phyloP scores from a whole-genome alignment of 805 yeast genomes.

The Myxozyma mucilagina region DNA sequence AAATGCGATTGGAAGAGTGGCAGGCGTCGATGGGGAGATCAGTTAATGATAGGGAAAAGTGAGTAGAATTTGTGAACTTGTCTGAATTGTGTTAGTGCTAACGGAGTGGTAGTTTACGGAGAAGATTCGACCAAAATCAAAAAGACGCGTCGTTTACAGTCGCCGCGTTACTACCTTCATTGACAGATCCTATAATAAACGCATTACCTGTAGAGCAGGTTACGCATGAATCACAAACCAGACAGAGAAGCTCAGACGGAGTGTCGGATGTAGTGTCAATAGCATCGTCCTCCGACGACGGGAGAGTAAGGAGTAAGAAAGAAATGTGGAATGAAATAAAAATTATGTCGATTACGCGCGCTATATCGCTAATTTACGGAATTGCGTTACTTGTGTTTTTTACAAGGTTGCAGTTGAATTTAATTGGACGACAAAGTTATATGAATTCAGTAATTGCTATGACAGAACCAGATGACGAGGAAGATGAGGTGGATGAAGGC shows the following conservation, averaged over 20 bases:
- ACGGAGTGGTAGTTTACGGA: constrained; percentile 50
- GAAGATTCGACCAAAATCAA: constrained; percentile 88
- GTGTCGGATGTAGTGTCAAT: constrained; percentile 16
- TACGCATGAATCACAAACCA: constrained; percentile 42
- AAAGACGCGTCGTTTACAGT: constrained; percentile 84
- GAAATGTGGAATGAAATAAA: constrained; percentile 85
- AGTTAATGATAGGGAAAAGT: constrained; percentile 24
- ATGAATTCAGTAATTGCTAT: constrained; percentile 60
- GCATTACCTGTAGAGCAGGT: constrained; percentile 69
- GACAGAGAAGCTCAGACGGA: background rate
- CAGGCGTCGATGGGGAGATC: constrained; percentile 18
- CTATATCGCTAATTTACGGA: constrained; percentile 68
- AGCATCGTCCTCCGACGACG: constrained; percentile 18
- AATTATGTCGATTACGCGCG: constrained; percentile 68
- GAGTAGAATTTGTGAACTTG: background rate
- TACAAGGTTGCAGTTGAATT: constrained; percentile 82
- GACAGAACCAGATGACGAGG: constrained; percentile 6
- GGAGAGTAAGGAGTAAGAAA: constrained; percentile 48
- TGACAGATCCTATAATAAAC: constrained; percentile 62
- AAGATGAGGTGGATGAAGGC: constrained; percentile 29
- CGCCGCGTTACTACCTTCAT: constrained; percentile 75
- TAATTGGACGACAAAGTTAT: constrained; percentile 83
- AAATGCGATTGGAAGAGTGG: constrained; percentile 18
- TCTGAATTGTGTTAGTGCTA: background rate
- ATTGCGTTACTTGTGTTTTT: constrained; percentile 70